These are phyloP conservation scores for Monosporozyma servazzii DNA, from an alignment of 805 yeast genomes.

Conservation along the genomic window DNA sequence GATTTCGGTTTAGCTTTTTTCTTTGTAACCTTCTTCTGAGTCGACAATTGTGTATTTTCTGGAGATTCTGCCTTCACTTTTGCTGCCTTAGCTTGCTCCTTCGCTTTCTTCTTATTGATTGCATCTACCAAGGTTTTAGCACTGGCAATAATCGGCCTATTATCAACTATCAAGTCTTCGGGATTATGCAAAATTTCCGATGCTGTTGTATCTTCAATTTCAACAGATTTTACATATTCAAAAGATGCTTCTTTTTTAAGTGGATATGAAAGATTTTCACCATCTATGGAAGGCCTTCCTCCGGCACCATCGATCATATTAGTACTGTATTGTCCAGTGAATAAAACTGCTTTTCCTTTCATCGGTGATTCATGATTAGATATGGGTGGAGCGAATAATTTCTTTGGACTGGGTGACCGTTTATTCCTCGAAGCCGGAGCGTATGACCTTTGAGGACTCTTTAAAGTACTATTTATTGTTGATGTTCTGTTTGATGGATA, in stretches of 20 bases:
- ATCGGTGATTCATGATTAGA: constrained; percentile 6
- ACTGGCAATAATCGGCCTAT: constrained; percentile 25
- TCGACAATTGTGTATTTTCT: neutral
- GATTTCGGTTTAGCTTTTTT: neutral
- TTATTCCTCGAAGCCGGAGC: constrained; percentile 9
- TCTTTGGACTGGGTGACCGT: constrained; percentile 7
- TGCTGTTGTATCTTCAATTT: constrained; percentile 22
- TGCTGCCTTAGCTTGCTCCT: neutral
- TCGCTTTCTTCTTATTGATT: constrained; percentile 5
- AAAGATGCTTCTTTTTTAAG: neutral
- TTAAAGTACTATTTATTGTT: neutral
- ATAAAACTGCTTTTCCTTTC: constrained; percentile 6
- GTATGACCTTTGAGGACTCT: constrained; percentile 8
- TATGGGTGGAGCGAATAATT: constrained; percentile 5
- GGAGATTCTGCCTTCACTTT: neutral
- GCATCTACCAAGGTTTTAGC: constrained; percentile 26
- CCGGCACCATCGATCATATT: neutral
- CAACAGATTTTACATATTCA: neutral
- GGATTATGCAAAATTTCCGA: constrained; percentile 29
- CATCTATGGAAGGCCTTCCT: neutral
- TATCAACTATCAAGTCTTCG: constrained; percentile 19
- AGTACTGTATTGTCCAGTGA: neutral
- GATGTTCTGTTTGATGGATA: constrained; percentile 3
- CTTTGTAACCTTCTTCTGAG: neutral
- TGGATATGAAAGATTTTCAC: neutral